Evolutionary conservation across 306 rosid species (phyloP).

Genomic region (Sesbania bispinosa): DNA sequence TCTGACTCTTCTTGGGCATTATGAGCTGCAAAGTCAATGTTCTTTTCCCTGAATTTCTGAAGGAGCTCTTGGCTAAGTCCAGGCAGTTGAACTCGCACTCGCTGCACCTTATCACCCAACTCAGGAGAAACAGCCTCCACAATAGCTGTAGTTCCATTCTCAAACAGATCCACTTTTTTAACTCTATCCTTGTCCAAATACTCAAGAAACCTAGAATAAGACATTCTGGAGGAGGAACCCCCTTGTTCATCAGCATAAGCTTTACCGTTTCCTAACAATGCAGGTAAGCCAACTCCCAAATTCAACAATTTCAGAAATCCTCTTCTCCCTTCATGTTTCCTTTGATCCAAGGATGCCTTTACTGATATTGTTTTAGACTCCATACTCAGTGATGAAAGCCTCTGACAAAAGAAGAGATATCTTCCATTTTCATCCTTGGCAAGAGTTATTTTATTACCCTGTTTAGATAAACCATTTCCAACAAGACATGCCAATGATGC

Average conservation of each 20-base stretch:
- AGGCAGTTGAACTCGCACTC: conserved; percentile 94
- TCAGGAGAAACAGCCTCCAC: conserved; percentile 95
- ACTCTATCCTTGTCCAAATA: conserved; percentile 91
- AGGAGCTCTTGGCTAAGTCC: conserved; percentile 97
- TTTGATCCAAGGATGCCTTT: conserved; percentile 59
- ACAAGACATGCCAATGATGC: conserved; percentile 75
- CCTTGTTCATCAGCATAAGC: conserved; percentile 94
- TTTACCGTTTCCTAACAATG: conserved; percentile 59
- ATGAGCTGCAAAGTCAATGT: conserved; percentile 96
- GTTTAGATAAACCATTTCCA: conserved; percentile 63
- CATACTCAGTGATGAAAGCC: conserved; percentile 40
- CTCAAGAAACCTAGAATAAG: conserved; percentile 94
- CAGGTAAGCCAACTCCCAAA: conserved; percentile 59
- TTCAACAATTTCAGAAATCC: conserved; percentile 71
- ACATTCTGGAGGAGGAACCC: conserved; percentile 89
- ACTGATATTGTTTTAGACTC: conserved; percentile 36
- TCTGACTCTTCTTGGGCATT: conserved; percentile 98
- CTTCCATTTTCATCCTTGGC: conserved; percentile 56
- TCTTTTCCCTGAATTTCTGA: conserved; percentile 94
- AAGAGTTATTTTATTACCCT: conserved; percentile 41
- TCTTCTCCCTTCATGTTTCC: conserved; percentile 71
- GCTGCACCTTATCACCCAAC: conserved; percentile 81
- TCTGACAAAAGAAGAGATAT: conserved; percentile 34
- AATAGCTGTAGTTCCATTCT: conserved; percentile 86
- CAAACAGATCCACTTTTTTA: conserved; percentile 84